Evolutionary conservation across 2,329 filamentous ascomycete species (phyloP).

Genomic region (Botrytis byssoidea): DNA sequence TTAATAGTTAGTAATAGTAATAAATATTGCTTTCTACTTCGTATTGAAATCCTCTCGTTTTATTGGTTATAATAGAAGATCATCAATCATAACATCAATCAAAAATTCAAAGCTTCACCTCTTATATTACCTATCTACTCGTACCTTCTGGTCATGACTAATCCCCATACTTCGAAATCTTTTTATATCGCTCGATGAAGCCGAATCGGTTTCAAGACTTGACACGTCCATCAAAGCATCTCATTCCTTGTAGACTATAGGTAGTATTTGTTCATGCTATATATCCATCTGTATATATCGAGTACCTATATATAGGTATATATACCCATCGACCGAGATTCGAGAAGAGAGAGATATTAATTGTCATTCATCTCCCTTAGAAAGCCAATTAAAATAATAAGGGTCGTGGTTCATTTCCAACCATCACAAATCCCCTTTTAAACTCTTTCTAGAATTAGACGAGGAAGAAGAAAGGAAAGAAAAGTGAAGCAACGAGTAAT

Average conservation of each 20-base stretch:
- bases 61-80: neutral
- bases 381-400: neutral
- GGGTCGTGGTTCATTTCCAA: neutral
- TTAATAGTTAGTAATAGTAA: too few relatives aligned
- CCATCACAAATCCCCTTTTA: neutral
- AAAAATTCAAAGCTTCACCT: neutral
- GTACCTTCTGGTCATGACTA: neutral
- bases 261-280: neutral
- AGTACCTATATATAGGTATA: neutral
- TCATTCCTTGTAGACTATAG: neutral
- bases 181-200: neutral
- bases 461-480: neutral
- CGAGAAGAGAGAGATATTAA: neutral
- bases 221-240: neutral
- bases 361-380: neutral
- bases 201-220: neutral
- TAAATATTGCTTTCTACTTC: neutral
- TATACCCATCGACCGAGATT: neutral
- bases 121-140: neutral
- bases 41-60: neutral
- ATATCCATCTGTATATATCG: neutral
- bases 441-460: neutral
- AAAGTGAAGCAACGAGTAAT: constrained; percentile 35
- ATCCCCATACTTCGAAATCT: neutral
- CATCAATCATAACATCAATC: neutral